These are phyloP conservation scores for Cutaneotrichosporon sp. DNA, from an alignment of 1,284 basidiomycete genomes.

Conservation along the genomic window DNA sequence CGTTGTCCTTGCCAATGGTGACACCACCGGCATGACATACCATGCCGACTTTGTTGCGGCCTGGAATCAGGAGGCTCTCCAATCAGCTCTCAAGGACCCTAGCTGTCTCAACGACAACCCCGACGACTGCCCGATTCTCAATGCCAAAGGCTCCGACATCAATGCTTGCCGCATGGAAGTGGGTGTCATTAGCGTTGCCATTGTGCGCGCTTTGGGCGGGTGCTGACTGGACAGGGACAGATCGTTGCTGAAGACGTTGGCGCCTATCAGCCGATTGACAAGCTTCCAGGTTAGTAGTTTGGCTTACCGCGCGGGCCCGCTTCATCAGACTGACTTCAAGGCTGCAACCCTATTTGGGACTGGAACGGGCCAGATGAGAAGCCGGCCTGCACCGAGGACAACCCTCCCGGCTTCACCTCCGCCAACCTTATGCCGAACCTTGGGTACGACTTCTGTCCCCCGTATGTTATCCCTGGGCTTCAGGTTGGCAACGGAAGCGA, in stretches of 20 bases:
- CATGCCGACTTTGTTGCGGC: constrained; percentile 41
- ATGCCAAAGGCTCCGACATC: not conserved
- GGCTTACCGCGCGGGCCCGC: too few relatives aligned
- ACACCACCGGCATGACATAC: constrained; percentile 29
- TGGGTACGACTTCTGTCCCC: too few relatives aligned
- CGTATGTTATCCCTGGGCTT: too few relatives aligned
- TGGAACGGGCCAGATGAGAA: constrained; percentile 5
- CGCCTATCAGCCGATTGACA: constrained; percentile 1
- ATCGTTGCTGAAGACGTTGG: constrained; percentile 13
- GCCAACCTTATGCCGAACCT: not conserved
- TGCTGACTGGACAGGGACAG: too few relatives aligned
- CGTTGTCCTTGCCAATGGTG: constrained; percentile 37
- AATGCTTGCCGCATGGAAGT: constrained; percentile 1
- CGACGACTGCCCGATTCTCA: not conserved
- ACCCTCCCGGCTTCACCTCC: not conserved
- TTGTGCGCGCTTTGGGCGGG: too few relatives aligned
- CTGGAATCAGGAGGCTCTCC: constrained; percentile 4
- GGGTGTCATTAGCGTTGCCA: too few relatives aligned
- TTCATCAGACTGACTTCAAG: not conserved
- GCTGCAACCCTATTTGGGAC: constrained; percentile 15
- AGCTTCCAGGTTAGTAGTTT: constrained; percentile 6
- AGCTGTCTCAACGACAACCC: constrained; percentile 5
- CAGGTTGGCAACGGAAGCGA: too few relatives aligned
- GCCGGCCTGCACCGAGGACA: not conserved
- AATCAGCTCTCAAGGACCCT: not conserved